Evolutionary conservation across 306 rosid species (phyloP), one percentile per base, ranked within the genome.

Genomic region (Lathyrus oleraceus): DNA sequence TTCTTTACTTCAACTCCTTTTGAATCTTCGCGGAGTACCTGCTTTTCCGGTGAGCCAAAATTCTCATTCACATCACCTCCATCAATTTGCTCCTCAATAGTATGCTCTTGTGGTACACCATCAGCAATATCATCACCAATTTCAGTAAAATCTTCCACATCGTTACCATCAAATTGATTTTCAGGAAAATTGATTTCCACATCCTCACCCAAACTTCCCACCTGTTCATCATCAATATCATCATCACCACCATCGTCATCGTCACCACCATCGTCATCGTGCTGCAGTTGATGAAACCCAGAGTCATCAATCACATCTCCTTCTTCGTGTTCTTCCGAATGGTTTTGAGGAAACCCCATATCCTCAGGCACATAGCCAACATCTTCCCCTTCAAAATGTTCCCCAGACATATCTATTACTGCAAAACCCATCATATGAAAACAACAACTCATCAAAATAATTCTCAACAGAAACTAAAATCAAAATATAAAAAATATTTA

Each of bases 1-100:
- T 77, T 91, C 72, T 87, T 91, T 69, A 74, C 83, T 53, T 86
- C 94, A 79, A 58, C 83, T 65, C 76, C 88, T 59, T 65, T 65
- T 1, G 82, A 54, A 61, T 81, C 87, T 52, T 77, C 81, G 14
- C 76, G 78, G 3, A 51, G 59, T 16, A 25, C 86, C 45, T 52
- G 77, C 65, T 73, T 84, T 42, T 81, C 84, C 19, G 51, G 78
- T 61, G 84, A 43, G 43, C 36, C 81, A 25, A 69, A 75, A 53
- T 39, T 68, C 60, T 81, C 82, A 12, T 79, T 59, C 47, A 67
- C 67, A 4, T 80, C 84, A 45, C 71, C 78, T 6, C 3, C 80
- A 52, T 71, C 89, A 43, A 36, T 81, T 15, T 74, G 81, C 19
- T 82, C 94, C 23, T 80, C 81, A 4, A 35, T 54, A 64, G 47